These are phyloP conservation scores for Aspergillus affinis DNA, from an alignment of 495 filamentous ascomycete genomes.

Conservation along the genomic window DNA sequence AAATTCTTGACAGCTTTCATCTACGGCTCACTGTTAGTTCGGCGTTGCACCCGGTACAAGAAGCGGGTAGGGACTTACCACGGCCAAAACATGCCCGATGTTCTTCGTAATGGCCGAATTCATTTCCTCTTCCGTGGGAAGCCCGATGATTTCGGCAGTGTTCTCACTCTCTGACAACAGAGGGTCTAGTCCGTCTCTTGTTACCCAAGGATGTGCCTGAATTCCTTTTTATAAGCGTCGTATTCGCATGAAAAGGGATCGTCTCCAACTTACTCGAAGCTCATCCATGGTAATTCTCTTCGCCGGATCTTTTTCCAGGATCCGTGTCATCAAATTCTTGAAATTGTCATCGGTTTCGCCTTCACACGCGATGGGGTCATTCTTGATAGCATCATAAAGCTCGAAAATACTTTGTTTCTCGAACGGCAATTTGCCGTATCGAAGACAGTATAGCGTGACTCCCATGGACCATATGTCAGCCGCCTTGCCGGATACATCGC, in stretches of 20 bases:
- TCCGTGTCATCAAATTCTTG: constrained; percentile 61
- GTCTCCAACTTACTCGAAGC: constrained; percentile 64
- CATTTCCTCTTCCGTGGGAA: constrained; percentile 85
- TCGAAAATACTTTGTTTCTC: constrained; percentile 75
- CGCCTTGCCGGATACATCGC: constrained; percentile 82
- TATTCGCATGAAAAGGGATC: background rate
- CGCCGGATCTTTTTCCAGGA: constrained; percentile 74
- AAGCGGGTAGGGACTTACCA: constrained; percentile 56
- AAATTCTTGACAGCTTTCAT: constrained; percentile 92
- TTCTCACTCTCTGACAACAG: constrained; percentile 84
- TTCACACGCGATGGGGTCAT: constrained; percentile 51
- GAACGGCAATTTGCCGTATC: constrained; percentile 86
- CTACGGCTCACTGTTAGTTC: constrained; percentile 42
- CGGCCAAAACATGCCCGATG: constrained; percentile 76
- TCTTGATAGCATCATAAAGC: constrained; percentile 84
- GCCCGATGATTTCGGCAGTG: constrained; percentile 71
- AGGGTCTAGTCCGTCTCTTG: constrained; percentile 74
- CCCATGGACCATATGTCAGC: constrained; percentile 99
- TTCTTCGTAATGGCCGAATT: constrained; percentile 87
- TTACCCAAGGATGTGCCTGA: constrained; percentile 94
- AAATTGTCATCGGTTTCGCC: constrained; percentile 56
- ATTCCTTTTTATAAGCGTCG: constrained; percentile 15
- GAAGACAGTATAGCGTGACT: constrained; percentile 87
- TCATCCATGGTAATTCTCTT: constrained; percentile 80
- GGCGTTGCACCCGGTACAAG: background rate